phyloP scores from a whole-genome alignment of 2,329 filamentous ascomycete genomes.

The Pseudocercospora ulei region DNA sequence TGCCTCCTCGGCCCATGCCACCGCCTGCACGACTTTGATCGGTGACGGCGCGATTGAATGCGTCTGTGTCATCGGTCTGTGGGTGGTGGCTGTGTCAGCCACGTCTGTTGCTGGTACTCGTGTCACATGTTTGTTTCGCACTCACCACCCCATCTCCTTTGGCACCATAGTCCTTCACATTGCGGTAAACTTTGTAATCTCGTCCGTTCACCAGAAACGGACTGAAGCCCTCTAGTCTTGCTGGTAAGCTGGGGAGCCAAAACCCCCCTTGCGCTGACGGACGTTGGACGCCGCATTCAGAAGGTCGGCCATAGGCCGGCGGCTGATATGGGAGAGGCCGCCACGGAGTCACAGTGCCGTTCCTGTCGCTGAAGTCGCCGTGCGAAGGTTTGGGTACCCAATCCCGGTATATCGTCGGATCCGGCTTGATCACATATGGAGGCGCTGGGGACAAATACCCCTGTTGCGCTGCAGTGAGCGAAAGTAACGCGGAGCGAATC shows the following conservation, averaged over 20 bases:
- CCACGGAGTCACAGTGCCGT: slow-evolving; percentile 18
- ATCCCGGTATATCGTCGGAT: slow-evolving; percentile 14
- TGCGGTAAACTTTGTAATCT: slow-evolving; percentile 51
- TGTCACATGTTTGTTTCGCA: no score
- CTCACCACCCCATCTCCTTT: slow-evolving; percentile 47
- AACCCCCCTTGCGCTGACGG: slow-evolving; percentile 38
- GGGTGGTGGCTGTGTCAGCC: no score
- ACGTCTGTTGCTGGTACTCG: no score
- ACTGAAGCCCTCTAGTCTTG: slow-evolving; percentile 54
- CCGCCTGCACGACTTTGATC: slow-evolving; percentile 17
- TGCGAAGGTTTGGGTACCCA: slow-evolving; percentile 14
- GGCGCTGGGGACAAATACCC: slow-evolving; percentile 14
- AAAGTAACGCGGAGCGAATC: slow-evolving; percentile 8
- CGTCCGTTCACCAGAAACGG: slow-evolving; percentile 48
- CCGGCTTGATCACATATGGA: slow-evolving; percentile 13
- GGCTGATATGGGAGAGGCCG: slow-evolving; percentile 7
- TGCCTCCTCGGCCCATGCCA: slow-evolving; percentile 12
- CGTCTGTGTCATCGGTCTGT: slow-evolving; percentile 69
- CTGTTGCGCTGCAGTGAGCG: slow-evolving; percentile 10
- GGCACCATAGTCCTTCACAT: slow-evolving; percentile 39
- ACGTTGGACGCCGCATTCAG: slow-evolving; percentile 12
- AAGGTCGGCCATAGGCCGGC: slow-evolving; percentile 1
- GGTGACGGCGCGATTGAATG: slow-evolving; percentile 74
- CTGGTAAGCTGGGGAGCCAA: slow-evolving; percentile 59
- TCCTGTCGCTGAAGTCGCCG: slow-evolving; percentile 14